Conservation (phyloP, 441 rosid genomes). For the Jatropha podagrica region DNA sequence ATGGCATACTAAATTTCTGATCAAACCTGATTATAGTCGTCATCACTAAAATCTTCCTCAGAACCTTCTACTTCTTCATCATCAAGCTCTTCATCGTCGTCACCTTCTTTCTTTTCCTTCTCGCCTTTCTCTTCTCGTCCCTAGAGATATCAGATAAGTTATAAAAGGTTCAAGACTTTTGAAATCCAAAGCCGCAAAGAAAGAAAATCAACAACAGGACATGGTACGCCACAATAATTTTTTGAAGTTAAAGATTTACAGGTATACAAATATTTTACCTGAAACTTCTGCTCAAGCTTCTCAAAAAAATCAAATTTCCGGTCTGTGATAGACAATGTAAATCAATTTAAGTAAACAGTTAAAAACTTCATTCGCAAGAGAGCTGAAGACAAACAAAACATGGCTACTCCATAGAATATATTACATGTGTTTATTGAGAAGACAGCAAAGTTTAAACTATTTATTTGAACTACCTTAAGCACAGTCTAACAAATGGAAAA, state of each 20-base stretch:
- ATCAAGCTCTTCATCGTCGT: conserved; percentile 41
- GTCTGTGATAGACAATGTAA: conserved; percentile 12
- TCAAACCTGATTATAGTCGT: conserved; percentile 38
- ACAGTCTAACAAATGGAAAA: not conserved
- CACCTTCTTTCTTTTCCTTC: conserved; percentile 30
- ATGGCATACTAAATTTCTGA: not conserved
- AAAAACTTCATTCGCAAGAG: not conserved
- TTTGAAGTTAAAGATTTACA: not conserved
- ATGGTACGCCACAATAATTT: not conserved
- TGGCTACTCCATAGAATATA: not conserved
- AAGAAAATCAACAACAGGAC: not conserved
- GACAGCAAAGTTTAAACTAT: not conserved
- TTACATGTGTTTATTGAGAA: not conserved
- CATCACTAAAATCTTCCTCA: conserved; percentile 51
- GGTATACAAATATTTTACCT: conserved; percentile 2
- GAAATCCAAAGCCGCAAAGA: not conserved
- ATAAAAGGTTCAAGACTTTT: not conserved
- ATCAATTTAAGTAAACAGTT: not conserved
- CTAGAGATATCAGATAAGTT: conserved; percentile 1
- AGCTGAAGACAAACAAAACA: not conserved
- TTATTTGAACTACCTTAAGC: not conserved
- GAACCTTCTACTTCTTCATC: conserved; percentile 39
- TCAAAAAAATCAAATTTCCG: conserved; percentile 19
- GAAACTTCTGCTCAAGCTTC: conserved; percentile 18
- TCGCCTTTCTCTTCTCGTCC: conserved; percentile 18